These are phyloP conservation scores for Erythrobasidium hasegawianum DNA, from an alignment of 1,284 basidiomycete genomes.

Conservation along the genomic window DNA sequence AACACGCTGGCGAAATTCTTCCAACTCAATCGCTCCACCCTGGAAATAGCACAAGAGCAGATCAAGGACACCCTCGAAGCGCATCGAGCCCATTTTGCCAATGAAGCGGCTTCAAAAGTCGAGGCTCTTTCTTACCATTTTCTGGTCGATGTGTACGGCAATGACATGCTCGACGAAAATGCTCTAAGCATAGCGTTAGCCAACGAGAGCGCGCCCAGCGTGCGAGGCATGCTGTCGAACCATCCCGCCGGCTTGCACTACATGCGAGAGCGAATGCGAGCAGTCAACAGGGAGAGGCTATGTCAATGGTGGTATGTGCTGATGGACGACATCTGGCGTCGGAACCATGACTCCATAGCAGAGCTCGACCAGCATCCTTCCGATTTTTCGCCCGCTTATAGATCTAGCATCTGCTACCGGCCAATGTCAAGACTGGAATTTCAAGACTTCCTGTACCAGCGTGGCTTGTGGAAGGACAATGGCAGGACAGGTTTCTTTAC, in stretches of 20 bases:
- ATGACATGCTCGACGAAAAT: conserved; percentile 55
- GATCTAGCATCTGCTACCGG: conserved; percentile 68
- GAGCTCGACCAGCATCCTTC: conserved; percentile 55
- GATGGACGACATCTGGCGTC: conserved; percentile 72
- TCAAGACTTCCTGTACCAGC: conserved; percentile 62
- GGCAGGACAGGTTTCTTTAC: conserved; percentile 59
- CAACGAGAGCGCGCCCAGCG: conserved; percentile 57
- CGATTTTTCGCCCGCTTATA: conserved; percentile 70
- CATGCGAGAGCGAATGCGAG: conserved; percentile 60
- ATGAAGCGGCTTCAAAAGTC: conserved; percentile 59
- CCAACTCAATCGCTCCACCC: conserved; percentile 58
- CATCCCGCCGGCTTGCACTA: conserved; percentile 57
- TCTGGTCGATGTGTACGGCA: conserved; percentile 59
- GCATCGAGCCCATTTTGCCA: conserved; percentile 58
- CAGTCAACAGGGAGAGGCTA: conserved; percentile 57
- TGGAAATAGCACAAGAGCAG: conserved; percentile 53
- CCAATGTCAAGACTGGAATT: conserved; percentile 65
- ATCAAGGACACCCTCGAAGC: conserved; percentile 49
- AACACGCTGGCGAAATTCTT: conserved; percentile 63
- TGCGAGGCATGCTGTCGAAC: conserved; percentile 57
- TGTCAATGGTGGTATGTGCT: conserved; percentile 76
- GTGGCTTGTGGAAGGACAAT: conserved; percentile 58
- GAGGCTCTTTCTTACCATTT: conserved; percentile 64
- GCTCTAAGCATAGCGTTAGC: conserved; percentile 55
- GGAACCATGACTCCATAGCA: conserved; percentile 60